A percentile compares a stretch with the other conserved stretches of the same genome.
Conservation (phyloP, 768 basidiomycete species). For the Sporobolomyces roseus region DNA sequence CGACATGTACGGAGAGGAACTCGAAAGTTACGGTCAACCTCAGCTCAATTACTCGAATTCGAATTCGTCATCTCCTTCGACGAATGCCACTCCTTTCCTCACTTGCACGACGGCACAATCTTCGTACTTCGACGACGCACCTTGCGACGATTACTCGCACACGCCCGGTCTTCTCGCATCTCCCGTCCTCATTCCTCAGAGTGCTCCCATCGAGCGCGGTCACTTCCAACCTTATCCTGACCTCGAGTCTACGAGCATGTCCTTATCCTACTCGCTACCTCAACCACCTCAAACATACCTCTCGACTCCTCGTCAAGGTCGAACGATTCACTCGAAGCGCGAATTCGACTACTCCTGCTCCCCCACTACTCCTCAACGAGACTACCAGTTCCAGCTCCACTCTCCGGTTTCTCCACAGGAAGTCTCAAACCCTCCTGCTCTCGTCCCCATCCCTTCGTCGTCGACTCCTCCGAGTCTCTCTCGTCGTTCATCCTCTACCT, state of each 20-base stretch:
- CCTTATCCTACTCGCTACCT: constrained; percentile 20
- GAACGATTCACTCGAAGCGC: constrained; percentile 20
- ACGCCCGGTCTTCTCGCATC: constrained; percentile 14
- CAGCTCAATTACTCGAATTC: constrained; percentile 9
- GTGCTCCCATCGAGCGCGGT: constrained; percentile 21
- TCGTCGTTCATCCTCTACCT: constrained; percentile 10
- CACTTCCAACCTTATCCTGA: constrained; percentile 28
- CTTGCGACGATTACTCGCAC: not conserved
- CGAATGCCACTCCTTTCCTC: not conserved
- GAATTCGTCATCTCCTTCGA: not conserved
- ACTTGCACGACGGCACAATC: constrained; percentile 3
- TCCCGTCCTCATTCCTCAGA: constrained; percentile 7
- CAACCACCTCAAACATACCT: constrained; percentile 13
- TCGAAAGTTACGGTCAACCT: not conserved
- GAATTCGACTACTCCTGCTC: not conserved
- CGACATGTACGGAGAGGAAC: not conserved
- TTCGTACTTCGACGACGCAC: not conserved
- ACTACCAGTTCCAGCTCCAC: constrained; percentile 1
- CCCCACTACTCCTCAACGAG: not conserved
- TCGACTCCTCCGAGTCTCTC: not conserved
- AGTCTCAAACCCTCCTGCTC: not conserved
- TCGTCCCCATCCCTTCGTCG: constrained; percentile 18
- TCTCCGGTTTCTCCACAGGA: constrained; percentile 10
- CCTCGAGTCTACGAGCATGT: constrained; percentile 1
- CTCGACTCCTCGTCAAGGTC: constrained; percentile 4